Evolutionary conservation across 176 grass and related monocot genomes (phyloP).

Genomic region (Oropetium thomaeum): DNA sequence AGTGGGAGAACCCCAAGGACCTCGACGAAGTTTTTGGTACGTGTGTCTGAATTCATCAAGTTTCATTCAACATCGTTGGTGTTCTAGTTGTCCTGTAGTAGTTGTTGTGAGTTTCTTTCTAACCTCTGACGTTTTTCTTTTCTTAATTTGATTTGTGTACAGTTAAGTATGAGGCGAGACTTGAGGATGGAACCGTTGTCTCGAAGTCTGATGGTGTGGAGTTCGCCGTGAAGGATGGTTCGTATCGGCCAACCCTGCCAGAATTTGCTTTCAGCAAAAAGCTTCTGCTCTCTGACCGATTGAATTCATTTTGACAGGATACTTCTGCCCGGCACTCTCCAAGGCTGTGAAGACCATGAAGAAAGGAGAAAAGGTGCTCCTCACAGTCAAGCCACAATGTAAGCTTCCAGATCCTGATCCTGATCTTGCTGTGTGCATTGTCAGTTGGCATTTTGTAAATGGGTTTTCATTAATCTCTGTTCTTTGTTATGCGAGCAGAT

Average conservation of each 20-base stretch:
- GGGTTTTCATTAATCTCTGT: background rate
- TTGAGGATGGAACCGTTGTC: conserved; percentile 70
- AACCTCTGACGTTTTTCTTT: conserved; percentile 3
- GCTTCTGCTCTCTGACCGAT: background rate
- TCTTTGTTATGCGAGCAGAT: conserved; percentile 31
- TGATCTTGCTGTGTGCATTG: no score
- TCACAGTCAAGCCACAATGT: conserved; percentile 90
- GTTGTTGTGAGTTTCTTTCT: no score
- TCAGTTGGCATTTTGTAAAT: background rate
- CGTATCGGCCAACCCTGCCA: background rate
- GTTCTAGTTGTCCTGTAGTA: no score
- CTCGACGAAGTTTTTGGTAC: conserved; percentile 77
- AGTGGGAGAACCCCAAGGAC: conserved; percentile 95
- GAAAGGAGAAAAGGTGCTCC: conserved; percentile 63
- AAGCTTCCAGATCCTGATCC: background rate
- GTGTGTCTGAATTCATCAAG: background rate
- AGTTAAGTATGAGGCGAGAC: conserved; percentile 75
- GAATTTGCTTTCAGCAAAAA: background rate
- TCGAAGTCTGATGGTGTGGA: conserved; percentile 75
- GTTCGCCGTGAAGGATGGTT: conserved; percentile 84
- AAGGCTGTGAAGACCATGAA: conserved; percentile 94
- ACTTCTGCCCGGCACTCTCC: conserved; percentile 64
- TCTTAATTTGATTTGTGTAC: background rate
- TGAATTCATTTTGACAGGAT: conserved; percentile 22
- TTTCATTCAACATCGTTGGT: no score